Base-by-base conservation (phyloP, 176 grass and related monocot species). In the Oryza glumipatula region DNA sequence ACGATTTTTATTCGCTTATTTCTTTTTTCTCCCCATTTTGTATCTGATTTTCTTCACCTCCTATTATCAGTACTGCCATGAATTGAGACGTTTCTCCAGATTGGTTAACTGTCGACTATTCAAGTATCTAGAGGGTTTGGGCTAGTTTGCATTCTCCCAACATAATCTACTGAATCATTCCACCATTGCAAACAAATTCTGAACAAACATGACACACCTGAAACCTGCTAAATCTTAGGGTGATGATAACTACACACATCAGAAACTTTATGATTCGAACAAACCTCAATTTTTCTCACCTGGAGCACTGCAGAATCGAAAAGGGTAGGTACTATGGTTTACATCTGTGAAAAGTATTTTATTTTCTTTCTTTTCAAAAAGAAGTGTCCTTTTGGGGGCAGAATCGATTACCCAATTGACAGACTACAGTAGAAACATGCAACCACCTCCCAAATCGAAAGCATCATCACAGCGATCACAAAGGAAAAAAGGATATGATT, bases 401-500 rank as follows among this genome's bases (percentile, higher is more conserved):
- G 16, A 76, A 56, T 36, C 9, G 3, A 74, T 74, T 11, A 36
- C 26, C 1, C 44, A 52, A 68, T 58, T 86, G 28, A 11, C 9
- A 17, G 19, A 21, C 17, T 32, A 64, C 49, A 13, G 49, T 38
- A 23, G 32, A 77, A 70, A 19, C 26, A 1, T 0, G 47, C 36
- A 82, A 67, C 4, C 60, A 78, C n/a, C 46, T 23, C 36, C 81
- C 14, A n/a, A 58, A 83, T 75, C 52, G 63, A 49, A 78, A 79
- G 30, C 38, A 79, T 8, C 49, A 10, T 15, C 46, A 19, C 52
- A 49, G 13, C 79, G 12, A 68, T 7, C 5, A n/a, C 22, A 38
- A 17, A 56, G 24, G 11, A 1, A 2, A 68, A 3, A 32, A 32
- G 28, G 3, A 2, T 22, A 51, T 3, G 35, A 74, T 73, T 79